Evolutionary conservation across 1,139 yeast species (phyloP), one percentile per base, ranked within the genome.

Genomic region (Pichia sp.): DNA sequence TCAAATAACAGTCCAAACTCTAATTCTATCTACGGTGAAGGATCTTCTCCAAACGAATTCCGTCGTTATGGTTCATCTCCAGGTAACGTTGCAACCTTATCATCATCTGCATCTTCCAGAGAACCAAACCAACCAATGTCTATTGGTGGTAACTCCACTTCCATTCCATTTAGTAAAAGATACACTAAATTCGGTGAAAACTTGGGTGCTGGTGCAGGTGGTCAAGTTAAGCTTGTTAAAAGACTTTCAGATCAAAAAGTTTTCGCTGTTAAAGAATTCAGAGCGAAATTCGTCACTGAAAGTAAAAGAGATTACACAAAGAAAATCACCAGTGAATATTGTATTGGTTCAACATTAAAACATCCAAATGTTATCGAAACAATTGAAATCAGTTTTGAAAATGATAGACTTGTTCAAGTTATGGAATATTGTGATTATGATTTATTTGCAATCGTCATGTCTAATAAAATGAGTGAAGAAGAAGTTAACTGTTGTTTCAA

Each of bases 381-480:
- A 0, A 77, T 93, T 51, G 99, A 94, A 65, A 89, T 93, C 35
- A 81, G 91, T 49, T 86, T 88, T 60, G 97, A 90, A 60, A 84
- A 83, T 56, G 87, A 83, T 53, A 80, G 90, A 56, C 88, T 88
- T 62, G 93, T 83, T 65, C 97, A 94, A 67, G 91, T 94, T 42
- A 93, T 94, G 99, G 99, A 94, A 65, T 94, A 88, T 64, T 94
- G 97, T 50, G 97, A 96, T 19, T 86, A 85, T 51, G 99, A 94
- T 67, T 85, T 91, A 64, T 94, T 94, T 70, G 96, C 97, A 2
- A 91, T 93, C 42, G 99, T 94, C 36, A 94, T 94, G 99, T 85
- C 96, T 44, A 96, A 96, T 38, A 80, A 84, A 58, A 90, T 94
- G 98, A 73, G 87, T 15, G 74, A 85, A 55, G 80, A 77, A 42